These are phyloP conservation scores for Sisymbrium altissimum DNA, from an alignment of 345 rosid species.

Conservation along the genomic window DNA sequence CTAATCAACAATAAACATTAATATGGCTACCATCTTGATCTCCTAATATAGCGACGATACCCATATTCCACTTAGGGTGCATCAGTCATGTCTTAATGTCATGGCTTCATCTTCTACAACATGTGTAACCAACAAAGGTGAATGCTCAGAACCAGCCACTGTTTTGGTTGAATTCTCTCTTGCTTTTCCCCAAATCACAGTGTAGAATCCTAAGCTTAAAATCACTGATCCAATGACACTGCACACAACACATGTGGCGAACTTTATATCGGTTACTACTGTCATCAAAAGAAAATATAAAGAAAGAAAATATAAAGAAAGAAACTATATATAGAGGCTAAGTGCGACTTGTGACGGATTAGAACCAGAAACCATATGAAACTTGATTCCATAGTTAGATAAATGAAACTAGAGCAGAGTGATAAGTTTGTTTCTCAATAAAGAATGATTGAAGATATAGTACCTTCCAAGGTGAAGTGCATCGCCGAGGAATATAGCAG, in stretches of 20 bases:
- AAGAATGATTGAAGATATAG: neutral
- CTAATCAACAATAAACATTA: too few species aligned
- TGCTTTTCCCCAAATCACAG: slow-evolving; percentile 42
- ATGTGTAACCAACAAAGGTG: slow-evolving; percentile 11
- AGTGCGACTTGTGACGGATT: neutral
- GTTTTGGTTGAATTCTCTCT: slow-evolving; percentile 26
- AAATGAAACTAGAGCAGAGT: neutral
- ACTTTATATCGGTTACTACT: neutral
- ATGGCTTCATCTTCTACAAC: slow-evolving; percentile 15
- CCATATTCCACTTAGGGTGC: neutral
- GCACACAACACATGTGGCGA: neutral
- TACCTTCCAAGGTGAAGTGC: slow-evolving; percentile 42
- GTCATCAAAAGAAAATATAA: neutral
- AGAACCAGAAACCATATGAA: neutral
- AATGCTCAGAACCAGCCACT: slow-evolving; percentile 12
- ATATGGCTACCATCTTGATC: too few species aligned
- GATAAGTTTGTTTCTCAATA: neutral
- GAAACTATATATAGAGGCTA: neutral
- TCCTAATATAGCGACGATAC: too few species aligned
- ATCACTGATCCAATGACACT: slow-evolving; percentile 34
- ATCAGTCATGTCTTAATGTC: slow-evolving; percentile 8
- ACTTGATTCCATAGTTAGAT: neutral
- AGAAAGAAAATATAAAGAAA: neutral
- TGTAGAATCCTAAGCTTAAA: slow-evolving; percentile 32
- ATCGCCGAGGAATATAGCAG: slow-evolving; percentile 38